Evolutionary conservation across 495 filamentous ascomycete genomes (phyloP), one percentile per base, ranked within the genome.

Genomic region (Penicillium longicatenatum): DNA sequence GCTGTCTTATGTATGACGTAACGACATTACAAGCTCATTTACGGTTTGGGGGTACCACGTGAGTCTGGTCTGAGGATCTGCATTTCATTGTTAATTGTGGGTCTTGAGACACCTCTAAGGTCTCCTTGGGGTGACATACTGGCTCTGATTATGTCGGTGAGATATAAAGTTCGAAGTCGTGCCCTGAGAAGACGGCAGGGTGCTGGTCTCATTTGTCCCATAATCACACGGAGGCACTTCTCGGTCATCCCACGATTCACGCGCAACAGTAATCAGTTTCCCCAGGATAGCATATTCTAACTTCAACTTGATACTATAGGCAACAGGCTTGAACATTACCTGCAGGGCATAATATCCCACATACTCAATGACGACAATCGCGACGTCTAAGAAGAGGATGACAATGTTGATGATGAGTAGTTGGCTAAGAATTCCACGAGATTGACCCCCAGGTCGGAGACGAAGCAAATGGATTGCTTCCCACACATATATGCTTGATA

Each of bases 241-340:
- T 4, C 7, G 19, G 8, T 19, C 9, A 10, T 43, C 26, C 26
- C 7, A 43, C 4, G 41, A 20, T 17, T 17, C 41, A 11, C 31
- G 31, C 41, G 19, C 41, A 3, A 56, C 49, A 22, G 58, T 12
- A 43, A 42, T 39, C 16, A 60, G 37, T 26, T 55, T 60, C 4
- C 60, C 55, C 26, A 83, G 71, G 17, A 81, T 72, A 29, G 72
- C 72, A 59, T 81, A 82, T 61, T 83, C 80, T 22, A 83, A 59
- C 64, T 81, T 82, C 16, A 83, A 72, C 66, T 83, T 83, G 57
- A 82, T 67, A 58, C 71, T 72, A 69, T 83, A 83, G 12, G 80
- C 65, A 45, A 75, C 64, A 6, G 69, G 67, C 57, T 82, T 82
- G 37, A 76, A 60, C 6, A 70, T 63, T 8, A 74, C 72, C 65